Evolutionary conservation across 176 grass and related monocot genomes (phyloP).

Genomic region (Triticum monococcum): DNA sequence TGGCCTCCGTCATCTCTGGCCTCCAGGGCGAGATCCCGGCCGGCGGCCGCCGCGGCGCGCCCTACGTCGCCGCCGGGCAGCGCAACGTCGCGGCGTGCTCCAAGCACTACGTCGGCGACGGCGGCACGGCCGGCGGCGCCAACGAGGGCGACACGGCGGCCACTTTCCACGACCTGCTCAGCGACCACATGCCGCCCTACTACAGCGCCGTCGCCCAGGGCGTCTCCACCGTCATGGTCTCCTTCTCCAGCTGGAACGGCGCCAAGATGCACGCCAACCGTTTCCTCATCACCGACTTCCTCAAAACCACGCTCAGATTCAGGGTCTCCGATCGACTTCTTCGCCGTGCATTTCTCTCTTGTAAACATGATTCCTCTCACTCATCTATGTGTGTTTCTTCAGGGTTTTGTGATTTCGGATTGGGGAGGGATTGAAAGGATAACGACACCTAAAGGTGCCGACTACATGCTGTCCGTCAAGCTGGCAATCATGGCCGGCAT

Average conservation of each 20-base stretch:
- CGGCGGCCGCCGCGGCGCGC: neutral
- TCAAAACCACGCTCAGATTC: conserved; percentile 68
- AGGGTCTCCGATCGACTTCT: conserved; percentile 27
- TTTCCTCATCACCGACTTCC: conserved; percentile 57
- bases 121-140: conserved; percentile 53
- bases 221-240: conserved; percentile 77
- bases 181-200: conserved; percentile 76
- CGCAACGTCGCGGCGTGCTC: conserved; percentile 61
- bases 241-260: conserved; percentile 78
- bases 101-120: conserved; percentile 81
- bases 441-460: conserved; percentile 44
- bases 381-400: neutral
- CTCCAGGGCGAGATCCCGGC: conserved; percentile 61
- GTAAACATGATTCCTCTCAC: too few relatives aligned
- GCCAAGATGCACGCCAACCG: conserved; percentile 82
- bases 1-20: conserved; percentile 64
- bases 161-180: conserved; percentile 38
- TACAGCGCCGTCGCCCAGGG: conserved; percentile 51
- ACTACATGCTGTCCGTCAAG: conserved; percentile 61
- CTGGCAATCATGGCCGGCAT: conserved; percentile 58
- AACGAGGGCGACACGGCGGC: conserved; percentile 61
- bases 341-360: neutral
- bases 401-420: conserved; percentile 83
- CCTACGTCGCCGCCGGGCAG: conserved; percentile 22
- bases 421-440: conserved; percentile 75